phyloP scores from a whole-genome alignment of 169 alveolate species.

The Ichthyophthirius multifiliis region DNA sequence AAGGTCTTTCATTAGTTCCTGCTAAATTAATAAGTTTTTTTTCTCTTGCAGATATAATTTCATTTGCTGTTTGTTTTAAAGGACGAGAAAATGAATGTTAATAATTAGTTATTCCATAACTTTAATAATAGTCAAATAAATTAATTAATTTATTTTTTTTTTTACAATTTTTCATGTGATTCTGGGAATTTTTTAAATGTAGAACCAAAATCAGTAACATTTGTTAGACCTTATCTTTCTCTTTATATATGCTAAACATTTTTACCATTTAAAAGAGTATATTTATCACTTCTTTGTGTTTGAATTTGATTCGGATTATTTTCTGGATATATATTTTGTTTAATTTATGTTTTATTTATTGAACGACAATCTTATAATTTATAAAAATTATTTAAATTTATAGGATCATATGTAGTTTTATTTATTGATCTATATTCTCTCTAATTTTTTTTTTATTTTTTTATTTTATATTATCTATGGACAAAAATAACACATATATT shows the following conservation, averaged over 20 bases:
- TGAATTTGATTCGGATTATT: conserved; percentile 23
- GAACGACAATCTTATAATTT: conserved; percentile 31
- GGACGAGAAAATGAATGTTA: conserved; percentile 31
- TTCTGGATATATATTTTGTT: conserved; percentile 32
- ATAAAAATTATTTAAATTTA: conserved; percentile 21
- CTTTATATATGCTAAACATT: conserved; percentile 17
- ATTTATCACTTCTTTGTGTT: conserved; percentile 18
- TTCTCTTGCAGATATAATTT: not conserved
- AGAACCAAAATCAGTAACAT: conserved; percentile 41
- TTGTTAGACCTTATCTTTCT: conserved; percentile 29
- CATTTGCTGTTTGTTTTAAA: conserved; percentile 4
- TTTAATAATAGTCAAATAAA: not conserved
- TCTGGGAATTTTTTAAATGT: conserved; percentile 35
- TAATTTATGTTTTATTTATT: conserved; percentile 14
- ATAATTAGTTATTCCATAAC: conserved; percentile 34
- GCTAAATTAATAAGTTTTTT: not conserved
- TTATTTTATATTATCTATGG: too few species aligned
- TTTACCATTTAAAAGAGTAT: conserved; percentile 15
- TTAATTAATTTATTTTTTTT: not conserved
- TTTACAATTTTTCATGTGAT: conserved; percentile 38
- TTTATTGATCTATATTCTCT: conserved; percentile 37
- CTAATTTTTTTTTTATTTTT: too few species aligned
- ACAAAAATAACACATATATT: not conserved
- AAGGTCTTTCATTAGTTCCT: conserved; percentile 24
- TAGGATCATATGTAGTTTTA: conserved; percentile 21